Evolutionary conservation across 768 basidiomycete species (phyloP).

Genomic region (Russula sp.): DNA sequence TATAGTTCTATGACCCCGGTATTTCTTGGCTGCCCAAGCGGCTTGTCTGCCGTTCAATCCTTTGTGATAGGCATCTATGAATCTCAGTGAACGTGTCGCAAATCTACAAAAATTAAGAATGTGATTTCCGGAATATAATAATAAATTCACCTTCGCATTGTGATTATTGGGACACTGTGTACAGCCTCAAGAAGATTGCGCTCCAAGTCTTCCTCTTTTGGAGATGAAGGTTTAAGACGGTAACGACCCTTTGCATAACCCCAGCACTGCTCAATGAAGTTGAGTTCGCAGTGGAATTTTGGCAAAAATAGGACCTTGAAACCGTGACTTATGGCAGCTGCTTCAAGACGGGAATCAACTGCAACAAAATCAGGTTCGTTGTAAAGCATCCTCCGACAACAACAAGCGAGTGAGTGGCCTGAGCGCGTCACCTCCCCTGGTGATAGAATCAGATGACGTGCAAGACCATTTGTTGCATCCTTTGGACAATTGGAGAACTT

Average conservation of each 20-base stretch:
- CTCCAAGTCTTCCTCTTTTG: background rate
- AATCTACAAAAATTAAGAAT: too few species aligned
- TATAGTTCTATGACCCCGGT: background rate
- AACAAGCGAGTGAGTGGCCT: too few species aligned
- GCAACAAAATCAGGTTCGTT: background rate
- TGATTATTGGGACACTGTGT: background rate
- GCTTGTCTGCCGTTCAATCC: background rate
- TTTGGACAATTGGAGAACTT: background rate
- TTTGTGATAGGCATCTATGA: background rate
- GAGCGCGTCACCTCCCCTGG: too few species aligned
- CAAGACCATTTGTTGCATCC: too few species aligned
- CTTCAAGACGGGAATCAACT: background rate
- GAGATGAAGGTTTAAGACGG: background rate
- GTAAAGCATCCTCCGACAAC: background rate
- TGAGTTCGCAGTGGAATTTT: background rate
- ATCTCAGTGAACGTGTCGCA: background rate
- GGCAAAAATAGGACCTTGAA: background rate
- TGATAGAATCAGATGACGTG: too few species aligned
- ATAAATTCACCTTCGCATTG: background rate
- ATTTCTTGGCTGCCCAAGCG: background rate
- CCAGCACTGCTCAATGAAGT: background rate
- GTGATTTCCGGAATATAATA: too few species aligned
- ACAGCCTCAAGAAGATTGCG: background rate
- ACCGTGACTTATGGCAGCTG: rapidly evolving
- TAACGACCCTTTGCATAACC: background rate